Evolutionary conservation across 495 filamentous ascomycete genomes (phyloP).

Genomic region (Podospora australis): DNA sequence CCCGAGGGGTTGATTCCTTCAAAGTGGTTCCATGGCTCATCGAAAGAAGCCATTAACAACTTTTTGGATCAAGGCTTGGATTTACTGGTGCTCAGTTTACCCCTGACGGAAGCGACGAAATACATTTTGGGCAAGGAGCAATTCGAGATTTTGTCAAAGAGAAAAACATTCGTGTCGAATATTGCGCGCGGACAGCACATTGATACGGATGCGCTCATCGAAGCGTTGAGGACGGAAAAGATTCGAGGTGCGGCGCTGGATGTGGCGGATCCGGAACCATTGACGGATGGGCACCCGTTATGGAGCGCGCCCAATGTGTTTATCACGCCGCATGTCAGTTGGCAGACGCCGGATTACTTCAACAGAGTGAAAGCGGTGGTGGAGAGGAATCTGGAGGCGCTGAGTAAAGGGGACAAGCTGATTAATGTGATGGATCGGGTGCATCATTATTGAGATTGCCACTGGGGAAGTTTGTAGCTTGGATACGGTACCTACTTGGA

Average conservation of each 20-base stretch:
- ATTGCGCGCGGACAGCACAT: constrained; percentile 69
- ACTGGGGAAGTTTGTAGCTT: too few relatives aligned
- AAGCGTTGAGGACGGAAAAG: constrained; percentile 49
- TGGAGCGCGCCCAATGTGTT: constrained; percentile 69
- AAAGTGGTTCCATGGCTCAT: constrained; percentile 66
- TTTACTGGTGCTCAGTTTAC: constrained; percentile 66
- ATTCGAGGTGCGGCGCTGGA: constrained; percentile 73
- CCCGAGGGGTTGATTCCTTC: constrained; percentile 62
- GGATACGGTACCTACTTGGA: too few relatives aligned
- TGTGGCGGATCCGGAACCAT: constrained; percentile 80
- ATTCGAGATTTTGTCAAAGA: constrained; percentile 55
- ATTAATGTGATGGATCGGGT: constrained; percentile 31
- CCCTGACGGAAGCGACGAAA: constrained; percentile 61
- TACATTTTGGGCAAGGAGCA: constrained; percentile 58
- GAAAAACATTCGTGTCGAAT: constrained; percentile 61
- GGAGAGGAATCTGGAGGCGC: constrained; percentile 27
- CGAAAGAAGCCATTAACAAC: constrained; percentile 50
- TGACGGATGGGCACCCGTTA: constrained; percentile 62
- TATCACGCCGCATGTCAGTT: constrained; percentile 76
- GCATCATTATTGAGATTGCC: constrained; percentile 25
- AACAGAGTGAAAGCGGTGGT: constrained; percentile 53
- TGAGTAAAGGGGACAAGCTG: constrained; percentile 20
- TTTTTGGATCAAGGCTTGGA: constrained; percentile 70
- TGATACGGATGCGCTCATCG: constrained; percentile 60
- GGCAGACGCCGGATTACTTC: constrained; percentile 51